These are phyloP conservation scores for Pseudogymnoascus sp. DNA, from an alignment of 2,329 filamentous ascomycete genomes.

Conservation along the genomic window DNA sequence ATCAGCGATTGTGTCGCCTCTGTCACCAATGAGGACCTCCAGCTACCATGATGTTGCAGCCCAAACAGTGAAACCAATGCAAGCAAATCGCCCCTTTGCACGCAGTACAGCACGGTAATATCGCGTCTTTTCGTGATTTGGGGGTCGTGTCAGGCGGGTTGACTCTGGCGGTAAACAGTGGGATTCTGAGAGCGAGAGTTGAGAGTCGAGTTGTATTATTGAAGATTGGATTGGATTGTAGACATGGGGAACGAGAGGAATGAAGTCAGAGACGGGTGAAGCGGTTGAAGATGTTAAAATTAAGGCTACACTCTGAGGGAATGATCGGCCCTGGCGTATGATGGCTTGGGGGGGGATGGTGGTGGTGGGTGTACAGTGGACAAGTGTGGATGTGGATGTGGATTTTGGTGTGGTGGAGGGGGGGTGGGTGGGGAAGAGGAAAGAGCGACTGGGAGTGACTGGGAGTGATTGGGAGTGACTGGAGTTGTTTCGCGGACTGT, in stretches of 20 bases:
- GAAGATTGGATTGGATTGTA: background rate
- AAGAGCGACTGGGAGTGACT: too few relatives aligned
- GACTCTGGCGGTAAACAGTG: background rate
- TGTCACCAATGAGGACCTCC: slow-evolving; percentile 32
- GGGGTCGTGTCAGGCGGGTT: background rate
- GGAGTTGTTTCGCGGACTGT: slow-evolving; percentile 7
- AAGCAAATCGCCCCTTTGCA: background rate
- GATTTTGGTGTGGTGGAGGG: background rate
- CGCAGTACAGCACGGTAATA: background rate
- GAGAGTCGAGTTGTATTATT: background rate
- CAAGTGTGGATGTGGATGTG: too few relatives aligned
- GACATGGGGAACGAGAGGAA: background rate
- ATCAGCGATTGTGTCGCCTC: slow-evolving; percentile 24
- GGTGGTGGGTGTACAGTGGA: background rate
- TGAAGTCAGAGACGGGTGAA: slow-evolving; percentile 2
- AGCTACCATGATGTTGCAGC: slow-evolving; percentile 36
- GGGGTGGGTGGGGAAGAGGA: background rate
- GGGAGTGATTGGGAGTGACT: too few relatives aligned
- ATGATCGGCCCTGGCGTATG: slow-evolving; percentile 7
- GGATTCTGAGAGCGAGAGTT: background rate
- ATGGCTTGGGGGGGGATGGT: background rate
- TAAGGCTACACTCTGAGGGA: background rate
- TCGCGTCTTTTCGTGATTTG: background rate
- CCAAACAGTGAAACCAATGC: slow-evolving; percentile 8
- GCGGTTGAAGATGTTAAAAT: slow-evolving; percentile 8